phyloP scores from a whole-genome alignment of 1,139 yeast genomes.

The Neolecta irregularis region DNA sequence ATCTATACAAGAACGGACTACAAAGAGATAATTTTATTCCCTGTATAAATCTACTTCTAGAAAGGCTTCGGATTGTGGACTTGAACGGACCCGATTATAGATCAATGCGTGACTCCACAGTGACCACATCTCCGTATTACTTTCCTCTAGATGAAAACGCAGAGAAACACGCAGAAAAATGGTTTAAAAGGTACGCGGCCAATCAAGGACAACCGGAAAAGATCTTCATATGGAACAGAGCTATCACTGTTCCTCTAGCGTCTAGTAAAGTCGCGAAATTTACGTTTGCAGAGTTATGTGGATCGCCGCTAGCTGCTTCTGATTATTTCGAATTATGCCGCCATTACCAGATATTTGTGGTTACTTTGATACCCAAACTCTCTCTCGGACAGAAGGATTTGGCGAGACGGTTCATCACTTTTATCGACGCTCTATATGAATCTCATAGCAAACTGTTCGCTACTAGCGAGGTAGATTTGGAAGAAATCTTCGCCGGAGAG shows the following conservation, averaged over 20 bases:
- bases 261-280: constrained; percentile 77
- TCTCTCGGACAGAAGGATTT: constrained; percentile 66
- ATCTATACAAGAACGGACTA: constrained; percentile 78
- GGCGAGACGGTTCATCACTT: constrained; percentile 80
- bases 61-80: constrained; percentile 58
- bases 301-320: constrained; percentile 82
- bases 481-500: constrained; percentile 64
- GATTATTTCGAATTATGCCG: constrained; percentile 76
- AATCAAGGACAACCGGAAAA: constrained; percentile 28
- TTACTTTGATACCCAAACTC: constrained; percentile 82
- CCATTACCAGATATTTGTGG: constrained; percentile 59
- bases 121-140: constrained; percentile 66
- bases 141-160: constrained; percentile 51
- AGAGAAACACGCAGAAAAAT: constrained; percentile 46
- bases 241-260: constrained; percentile 56
- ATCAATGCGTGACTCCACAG: constrained; percentile 59
- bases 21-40: constrained; percentile 86
- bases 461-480: constrained; percentile 74
- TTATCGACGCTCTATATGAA: constrained; percentile 88
- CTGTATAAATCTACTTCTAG: constrained; percentile 65
- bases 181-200: constrained; percentile 55
- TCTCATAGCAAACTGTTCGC: constrained; percentile 75
- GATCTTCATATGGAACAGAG: constrained; percentile 75
- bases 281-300: constrained; percentile 72
- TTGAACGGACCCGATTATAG: constrained; percentile 88